Evolutionary conservation across 768 basidiomycete genomes (phyloP).

Genomic region (Myochromella boudieri): DNA sequence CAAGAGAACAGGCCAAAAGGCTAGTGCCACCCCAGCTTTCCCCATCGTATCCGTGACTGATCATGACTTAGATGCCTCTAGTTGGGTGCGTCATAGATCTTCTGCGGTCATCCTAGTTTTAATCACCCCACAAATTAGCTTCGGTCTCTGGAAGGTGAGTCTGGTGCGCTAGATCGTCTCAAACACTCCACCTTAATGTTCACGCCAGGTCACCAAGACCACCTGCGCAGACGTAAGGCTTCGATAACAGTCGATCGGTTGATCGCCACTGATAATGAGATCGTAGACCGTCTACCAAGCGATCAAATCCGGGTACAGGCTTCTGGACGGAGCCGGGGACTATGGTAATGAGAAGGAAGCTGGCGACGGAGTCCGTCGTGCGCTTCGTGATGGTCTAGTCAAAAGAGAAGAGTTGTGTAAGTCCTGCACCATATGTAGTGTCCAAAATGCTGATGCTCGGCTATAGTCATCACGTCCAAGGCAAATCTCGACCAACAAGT

Average conservation of each 20-base stretch:
- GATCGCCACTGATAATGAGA: not conserved
- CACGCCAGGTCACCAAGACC: conserved; percentile 54
- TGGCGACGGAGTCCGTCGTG: conserved; percentile 73
- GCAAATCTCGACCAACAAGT: conserved; percentile 23
- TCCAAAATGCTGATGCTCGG: not conserved
- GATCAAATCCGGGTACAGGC: conserved; percentile 83
- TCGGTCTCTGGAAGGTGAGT: conserved; percentile 71
- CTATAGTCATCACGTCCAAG: conserved; percentile 86
- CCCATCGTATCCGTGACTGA: not conserved
- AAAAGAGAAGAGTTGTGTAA: conserved; percentile 86
- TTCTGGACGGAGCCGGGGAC: conserved; percentile 84
- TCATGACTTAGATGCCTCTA: conserved; percentile 57
- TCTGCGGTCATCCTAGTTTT: conserved; percentile 4
- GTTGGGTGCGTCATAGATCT: conserved; percentile 51
- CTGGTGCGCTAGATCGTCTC: not conserved
- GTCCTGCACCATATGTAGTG: conserved; percentile 23
- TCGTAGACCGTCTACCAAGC: conserved; percentile 79
- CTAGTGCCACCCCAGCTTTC: conserved; percentile 3
- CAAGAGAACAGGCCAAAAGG: conserved; percentile 63
- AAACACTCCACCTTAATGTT: conserved; percentile 47
- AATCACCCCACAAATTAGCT: conserved; percentile 33
- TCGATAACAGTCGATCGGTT: not conserved
- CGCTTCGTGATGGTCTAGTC: conserved; percentile 79
- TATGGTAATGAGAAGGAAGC: conserved; percentile 91
- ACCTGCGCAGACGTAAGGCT: conserved; percentile 59